Base-by-base conservation (phyloP, 2,329 filamentous ascomycete species). In the Fusarium floridanum region DNA sequence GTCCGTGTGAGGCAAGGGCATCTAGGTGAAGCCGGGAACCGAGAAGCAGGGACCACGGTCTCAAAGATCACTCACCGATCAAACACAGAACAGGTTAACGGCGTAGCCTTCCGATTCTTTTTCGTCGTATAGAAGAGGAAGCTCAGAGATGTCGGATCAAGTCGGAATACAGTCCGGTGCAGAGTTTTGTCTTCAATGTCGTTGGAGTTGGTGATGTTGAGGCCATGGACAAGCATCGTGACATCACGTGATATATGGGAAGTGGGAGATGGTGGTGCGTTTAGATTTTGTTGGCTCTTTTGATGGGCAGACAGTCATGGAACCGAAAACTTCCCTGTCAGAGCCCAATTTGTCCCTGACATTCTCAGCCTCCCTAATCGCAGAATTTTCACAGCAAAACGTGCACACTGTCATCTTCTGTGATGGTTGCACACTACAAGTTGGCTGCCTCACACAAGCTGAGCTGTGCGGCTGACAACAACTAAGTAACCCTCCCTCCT, bases 11-110 rank as follows among this genome's bases (percentile, higher is more conserved):
- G 12, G 36, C 50, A 57, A 45, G 48, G 36, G 16, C 24, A 59
- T 45, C 48, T 27, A 57, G 50, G 62, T 57, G 62, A 64, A 50
- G 36, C 62, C 62, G 62, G 29, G 22, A 56, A 59, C n/a, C 48
- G 48, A 53, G 60, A 59, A 43, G 36, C 48, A 59, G 27, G 62
- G 62, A 36, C 41, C 48, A n/a, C 50, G 37, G 27, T 6, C 20
- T 45, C 36, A 57, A 59, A 50, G 50, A 45, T 59, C 62, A n/a
- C 50, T 56, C 62, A 57, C 50, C 61, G 22, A 36, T 39, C 11
- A n/a, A 16, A 16, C 16, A 29, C 14, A 12, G 14, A 20, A 27
- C 6, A 27, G 12, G 34, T n/a, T 16, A 45, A 32, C 16, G 45
- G 22, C 37, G 45, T 7, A 20, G 12, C 10, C 16, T 39, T 20